Evolutionary conservation across 2,329 filamentous ascomycete genomes (phyloP), one percentile per base, ranked within the genome.

Genomic region (Alternaria rosae): DNA sequence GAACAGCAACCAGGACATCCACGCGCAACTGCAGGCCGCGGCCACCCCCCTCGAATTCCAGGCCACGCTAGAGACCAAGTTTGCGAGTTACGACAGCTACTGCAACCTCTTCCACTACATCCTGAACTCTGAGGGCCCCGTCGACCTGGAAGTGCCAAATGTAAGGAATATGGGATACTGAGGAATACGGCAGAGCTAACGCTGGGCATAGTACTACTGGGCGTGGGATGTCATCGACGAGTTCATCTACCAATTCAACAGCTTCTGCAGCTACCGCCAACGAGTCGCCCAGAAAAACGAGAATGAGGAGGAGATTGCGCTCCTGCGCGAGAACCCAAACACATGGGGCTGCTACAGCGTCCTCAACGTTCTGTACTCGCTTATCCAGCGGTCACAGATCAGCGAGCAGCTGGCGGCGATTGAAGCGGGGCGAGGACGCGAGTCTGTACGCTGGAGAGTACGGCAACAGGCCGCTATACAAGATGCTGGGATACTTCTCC

Each of bases 201-300:
- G 64, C 8, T 15, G 51, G 38, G 41, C 57, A 38, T 61, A 98
- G 93, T 96, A 97, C 85, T 97, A 94, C 85, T 99, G 95, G 95
- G 95, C 95, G 43, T 99, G 95, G 95, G 95, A 99, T 81, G 94
- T 98, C 72, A 97, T 99, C 83, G 95, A 99, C 82, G 95, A 99
- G 83, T 99, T 99, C 85, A 98, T 99, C 84, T 99, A 99, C 86
- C 95, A 99, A 82, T 99, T 99, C 87, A 97, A 99, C 87, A 96
- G 94, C 62, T 99, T 99, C 87, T 98, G 93, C 81, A 93, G 93
- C 67, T 97, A 97, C 87, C 90, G 95, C 78, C 93, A 96, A 82
- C 91, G 93, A 70, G 89, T 97, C 72, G 95, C 95, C 68, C 89
- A 93, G 72, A 88, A 85, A 85, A 89, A 81, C 84, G 87, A 91